Base-by-base conservation (phyloP, 805 yeast species). In the Pichia paraexigua region DNA sequence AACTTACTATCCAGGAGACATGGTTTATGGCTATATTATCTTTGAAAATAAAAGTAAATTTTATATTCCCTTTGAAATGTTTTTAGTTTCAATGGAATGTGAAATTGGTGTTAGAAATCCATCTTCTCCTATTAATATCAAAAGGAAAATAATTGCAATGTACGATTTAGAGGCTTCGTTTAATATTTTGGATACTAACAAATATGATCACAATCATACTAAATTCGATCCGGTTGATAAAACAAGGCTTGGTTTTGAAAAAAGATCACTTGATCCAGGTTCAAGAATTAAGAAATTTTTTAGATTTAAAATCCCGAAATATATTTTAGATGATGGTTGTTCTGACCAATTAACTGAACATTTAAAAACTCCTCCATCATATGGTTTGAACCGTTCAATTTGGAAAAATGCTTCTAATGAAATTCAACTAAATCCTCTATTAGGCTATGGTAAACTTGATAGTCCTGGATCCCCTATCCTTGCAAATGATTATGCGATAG, bases 1-100 rank as follows among this genome's bases (percentile, higher is more conserved):
- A 52, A 85, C 80, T 61, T 84, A 77, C 60, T 76, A 77, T 17
- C 81, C 83, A n/a, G 88, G 87, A 20, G 89, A 83, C 59, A 71
- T 71, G 30, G 71, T 84, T 15, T 76, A 78, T 58, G 91, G 91
- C 0, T 78, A 73, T 58, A 65, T 75, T 8, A 56, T 62, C 0
- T 67, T 79, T 25, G 65, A 68, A 46, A 80, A 79, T 57, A 64
- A 58, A 5, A 63, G 77, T 5, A 47, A 60, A 1, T 54, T 62
- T 18, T 66, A 71, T 1, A 67, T 83, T 27, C 75, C 76, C 1
- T 84, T 83, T 59, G 84, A 82, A 56, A 79, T 79, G 80, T 78
- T 83, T 59, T 71, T 77, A 52, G 75, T 80, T 10, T 69, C 80
- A 4, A 67, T 81, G 42, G 85, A 81, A 58, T 85, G 85, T 1